phyloP scores from a whole-genome alignment of 2,329 filamentous ascomycete genomes.

The Penicillium sp. region DNA sequence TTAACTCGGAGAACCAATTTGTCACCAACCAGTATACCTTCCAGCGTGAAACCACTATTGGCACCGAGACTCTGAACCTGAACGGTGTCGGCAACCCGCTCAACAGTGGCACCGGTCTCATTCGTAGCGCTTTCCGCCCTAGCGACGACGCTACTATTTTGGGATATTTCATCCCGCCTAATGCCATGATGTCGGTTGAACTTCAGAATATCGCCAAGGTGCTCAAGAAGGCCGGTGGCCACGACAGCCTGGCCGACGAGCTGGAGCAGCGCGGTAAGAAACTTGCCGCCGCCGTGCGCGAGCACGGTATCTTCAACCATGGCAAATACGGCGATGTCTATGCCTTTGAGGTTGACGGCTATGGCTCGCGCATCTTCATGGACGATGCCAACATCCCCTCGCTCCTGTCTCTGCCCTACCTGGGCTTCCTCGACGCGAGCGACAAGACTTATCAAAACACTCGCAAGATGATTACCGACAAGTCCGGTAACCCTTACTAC shows the following conservation, averaged over 20 bases:
- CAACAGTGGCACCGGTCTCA: slow-evolving; percentile 75
- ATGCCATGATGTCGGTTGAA: slow-evolving; percentile 94
- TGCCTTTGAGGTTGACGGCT: slow-evolving; percentile 65
- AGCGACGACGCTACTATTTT: slow-evolving; percentile 94
- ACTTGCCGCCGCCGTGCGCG: slow-evolving; percentile 75
- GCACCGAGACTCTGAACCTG: slow-evolving; percentile 86
- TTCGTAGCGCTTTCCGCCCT: slow-evolving; percentile 89
- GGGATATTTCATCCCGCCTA: slow-evolving; percentile 91
- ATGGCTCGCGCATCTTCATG: slow-evolving; percentile 61
- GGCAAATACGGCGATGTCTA: slow-evolving; percentile 58
- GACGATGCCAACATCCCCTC: slow-evolving; percentile 66
- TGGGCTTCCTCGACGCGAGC: slow-evolving; percentile 57
- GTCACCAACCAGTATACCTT: slow-evolving; percentile 81
- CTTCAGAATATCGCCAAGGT: slow-evolving; percentile 70
- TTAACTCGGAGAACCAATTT: slow-evolving; percentile 67
- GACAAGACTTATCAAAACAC: slow-evolving; percentile 84
- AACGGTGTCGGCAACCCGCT: slow-evolving; percentile 87
- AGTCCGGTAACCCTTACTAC: slow-evolving; percentile 82
- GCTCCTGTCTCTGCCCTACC: slow-evolving; percentile 57
- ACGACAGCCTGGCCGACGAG: slow-evolving; percentile 50
- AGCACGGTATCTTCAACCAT: slow-evolving; percentile 68
- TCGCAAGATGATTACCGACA: slow-evolving; percentile 73
- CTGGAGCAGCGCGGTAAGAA: slow-evolving; percentile 58
- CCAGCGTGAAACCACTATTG: slow-evolving; percentile 71
- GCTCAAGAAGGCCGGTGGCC: slow-evolving; percentile 58